These are phyloP conservation scores for Blastocystis sp. DNA, from an alignment of 352 stramenopile species.

Conservation along the genomic window DNA sequence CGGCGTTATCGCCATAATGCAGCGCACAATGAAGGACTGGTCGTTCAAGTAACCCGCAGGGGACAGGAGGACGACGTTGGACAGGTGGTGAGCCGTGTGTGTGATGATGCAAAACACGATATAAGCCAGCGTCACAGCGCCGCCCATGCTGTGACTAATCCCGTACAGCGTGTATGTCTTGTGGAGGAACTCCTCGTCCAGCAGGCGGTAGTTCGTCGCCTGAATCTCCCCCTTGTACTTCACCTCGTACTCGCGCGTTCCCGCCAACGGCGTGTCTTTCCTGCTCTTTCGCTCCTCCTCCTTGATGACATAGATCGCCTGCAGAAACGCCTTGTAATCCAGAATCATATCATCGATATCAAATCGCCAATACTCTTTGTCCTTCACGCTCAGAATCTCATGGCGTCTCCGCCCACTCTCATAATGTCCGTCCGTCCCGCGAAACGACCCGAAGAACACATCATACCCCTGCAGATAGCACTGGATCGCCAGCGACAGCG, in stretches of 20 bases:
- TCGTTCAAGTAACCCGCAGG: slow-evolving; percentile 69
- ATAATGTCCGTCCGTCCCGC: slow-evolving; percentile 70
- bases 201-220: slow-evolving; percentile 43
- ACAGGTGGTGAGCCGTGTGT: slow-evolving; percentile 64
- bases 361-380: slow-evolving; percentile 71
- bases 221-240: slow-evolving; percentile 68
- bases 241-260: background rate
- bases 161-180: slow-evolving; percentile 45
- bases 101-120: slow-evolving; percentile 50
- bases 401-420: slow-evolving; percentile 1
- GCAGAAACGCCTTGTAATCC: slow-evolving; percentile 70
- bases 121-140: slow-evolving; percentile 70
- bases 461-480: slow-evolving; percentile 71
- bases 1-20: background rate
- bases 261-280: background rate
- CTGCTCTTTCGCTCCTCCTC: background rate
- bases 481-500: slow-evolving; percentile 70
- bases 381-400: slow-evolving; percentile 27
- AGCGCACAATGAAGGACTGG: slow-evolving; percentile 52
- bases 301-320: slow-evolving; percentile 60
- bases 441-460: slow-evolving; percentile 72
- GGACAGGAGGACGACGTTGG: slow-evolving; percentile 68
- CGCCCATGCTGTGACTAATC: slow-evolving; percentile 71
- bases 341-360: slow-evolving; percentile 71
- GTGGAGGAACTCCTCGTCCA: slow-evolving; percentile 60